Evolutionary conservation across 805 yeast genomes (phyloP).

Genomic region (Candida nanaspora): DNA sequence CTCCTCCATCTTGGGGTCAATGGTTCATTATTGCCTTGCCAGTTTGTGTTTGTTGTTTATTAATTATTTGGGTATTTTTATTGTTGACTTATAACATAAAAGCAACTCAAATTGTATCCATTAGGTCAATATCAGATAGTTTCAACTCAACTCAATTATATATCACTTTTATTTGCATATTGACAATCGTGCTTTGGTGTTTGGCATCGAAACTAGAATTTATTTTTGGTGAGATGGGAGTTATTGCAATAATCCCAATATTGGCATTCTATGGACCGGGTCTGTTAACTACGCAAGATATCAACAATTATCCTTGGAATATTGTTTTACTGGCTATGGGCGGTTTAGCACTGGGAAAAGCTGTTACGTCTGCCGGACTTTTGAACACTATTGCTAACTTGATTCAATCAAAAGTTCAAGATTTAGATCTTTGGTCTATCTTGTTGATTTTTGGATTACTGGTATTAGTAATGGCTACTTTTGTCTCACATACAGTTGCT

Average conservation of each 20-base stretch:
- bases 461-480: slow-evolving; percentile 81
- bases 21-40: slow-evolving; percentile 92
- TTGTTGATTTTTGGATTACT: slow-evolving; percentile 74
- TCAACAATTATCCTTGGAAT: slow-evolving; percentile 95
- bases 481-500: slow-evolving; percentile 95
- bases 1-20: slow-evolving; percentile 79
- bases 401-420: slow-evolving; percentile 61
- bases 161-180: slow-evolving; percentile 55
- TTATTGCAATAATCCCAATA: slow-evolving; percentile 83
- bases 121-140: slow-evolving; percentile 55
- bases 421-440: slow-evolving; percentile 65
- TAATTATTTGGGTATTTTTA: slow-evolving; percentile 68
- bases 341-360: slow-evolving; percentile 91
- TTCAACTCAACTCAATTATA: slow-evolving; percentile 72
- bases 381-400: slow-evolving; percentile 66
- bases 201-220: slow-evolving; percentile 67
- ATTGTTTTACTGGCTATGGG: slow-evolving; percentile 97
- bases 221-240: slow-evolving; percentile 93
- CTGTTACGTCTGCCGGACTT: slow-evolving; percentile 87
- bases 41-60: slow-evolving; percentile 53
- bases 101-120: slow-evolving; percentile 44
- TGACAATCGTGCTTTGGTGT: slow-evolving; percentile 87
- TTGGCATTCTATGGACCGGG: slow-evolving; percentile 93
- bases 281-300: slow-evolving; percentile 77
- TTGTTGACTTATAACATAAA: slow-evolving; percentile 51